Evolutionary conservation across 768 basidiomycete genomes (phyloP).

Genomic region (Fomitopsis pulvina): DNA sequence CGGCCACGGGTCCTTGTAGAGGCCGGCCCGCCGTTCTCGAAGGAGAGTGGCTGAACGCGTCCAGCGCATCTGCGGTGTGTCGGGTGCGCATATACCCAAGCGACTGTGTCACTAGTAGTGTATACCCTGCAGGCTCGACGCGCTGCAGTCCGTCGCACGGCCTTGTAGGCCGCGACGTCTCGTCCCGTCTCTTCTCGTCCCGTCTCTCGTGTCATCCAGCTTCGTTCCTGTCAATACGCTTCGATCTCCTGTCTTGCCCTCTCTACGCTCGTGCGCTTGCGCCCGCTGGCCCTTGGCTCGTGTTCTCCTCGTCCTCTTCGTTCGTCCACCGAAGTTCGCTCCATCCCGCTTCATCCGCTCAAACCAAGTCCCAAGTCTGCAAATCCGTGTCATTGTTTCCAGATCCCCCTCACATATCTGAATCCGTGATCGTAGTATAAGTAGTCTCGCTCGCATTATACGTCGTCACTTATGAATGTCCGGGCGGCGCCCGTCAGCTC

Average conservation of each 20-base stretch:
- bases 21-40: background rate
- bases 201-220: background rate
- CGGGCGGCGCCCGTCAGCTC: too few relatives aligned
- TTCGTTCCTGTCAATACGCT: background rate
- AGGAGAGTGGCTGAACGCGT: too few relatives aligned
- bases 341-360: too few relatives aligned
- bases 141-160: background rate
- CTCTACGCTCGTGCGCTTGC: background rate
- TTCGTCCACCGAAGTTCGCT: too few relatives aligned
- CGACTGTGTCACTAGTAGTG: background rate
- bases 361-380: too few relatives aligned
- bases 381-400: too few relatives aligned
- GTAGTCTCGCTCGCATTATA: too few relatives aligned
- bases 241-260: background rate
- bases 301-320: too few relatives aligned
- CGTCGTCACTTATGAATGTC: too few relatives aligned
- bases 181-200: background rate
- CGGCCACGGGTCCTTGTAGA: background rate
- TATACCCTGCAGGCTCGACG: constrained; percentile 3
- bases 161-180: background rate
- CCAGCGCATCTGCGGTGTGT: too few relatives aligned
- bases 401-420: too few relatives aligned
- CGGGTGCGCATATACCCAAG: background rate
- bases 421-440: too few relatives aligned
- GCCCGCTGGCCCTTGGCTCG: background rate